Conservation (phyloP, 2,329 filamentous ascomycete species). For the Aspergillus ruber region DNA sequence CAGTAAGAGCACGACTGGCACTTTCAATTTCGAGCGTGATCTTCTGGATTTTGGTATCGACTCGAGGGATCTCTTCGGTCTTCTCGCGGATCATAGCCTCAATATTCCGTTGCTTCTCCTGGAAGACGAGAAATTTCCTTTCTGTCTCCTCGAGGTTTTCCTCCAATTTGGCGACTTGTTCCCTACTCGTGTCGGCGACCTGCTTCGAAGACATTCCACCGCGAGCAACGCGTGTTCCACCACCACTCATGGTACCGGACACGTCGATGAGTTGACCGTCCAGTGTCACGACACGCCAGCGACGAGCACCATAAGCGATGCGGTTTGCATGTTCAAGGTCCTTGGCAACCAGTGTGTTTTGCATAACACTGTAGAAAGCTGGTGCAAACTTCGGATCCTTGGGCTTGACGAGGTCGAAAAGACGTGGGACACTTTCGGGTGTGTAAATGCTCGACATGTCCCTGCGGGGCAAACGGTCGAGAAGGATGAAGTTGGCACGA, state of each 20-base stretch:
- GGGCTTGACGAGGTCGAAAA: conserved; percentile 87
- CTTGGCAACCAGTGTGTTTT: conserved; percentile 88
- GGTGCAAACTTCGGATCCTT: conserved; percentile 82
- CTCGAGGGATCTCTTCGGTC: conserved; percentile 68
- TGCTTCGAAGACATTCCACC: conserved; percentile 97
- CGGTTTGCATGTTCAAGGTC: conserved; percentile 94
- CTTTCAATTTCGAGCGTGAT: conserved; percentile 83
- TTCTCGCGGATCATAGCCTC: conserved; percentile 67
- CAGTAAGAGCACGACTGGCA: conserved; percentile 72
- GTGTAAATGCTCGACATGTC: conserved; percentile 77
- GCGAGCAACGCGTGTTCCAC: conserved; percentile 81
- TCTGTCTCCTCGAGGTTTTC: conserved; percentile 79
- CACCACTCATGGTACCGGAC: conserved; percentile 97
- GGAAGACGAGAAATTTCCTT: conserved; percentile 73
- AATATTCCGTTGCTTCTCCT: conserved; percentile 74
- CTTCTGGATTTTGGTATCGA: conserved; percentile 91
- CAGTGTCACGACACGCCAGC: conserved; percentile 95
- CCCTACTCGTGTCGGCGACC: conserved; percentile 76
- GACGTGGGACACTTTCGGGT: conserved; percentile 81
- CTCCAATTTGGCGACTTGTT: conserved; percentile 83
- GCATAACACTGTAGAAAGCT: conserved; percentile 91
- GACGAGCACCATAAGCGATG: conserved; percentile 86
- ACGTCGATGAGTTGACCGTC: conserved; percentile 95
- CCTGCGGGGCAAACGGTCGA: conserved; percentile 75
- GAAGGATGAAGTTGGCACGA: conserved; percentile 91